Evolutionary conservation across 768 basidiomycete genomes (phyloP).

Genomic region (Amanita phalloides): DNA sequence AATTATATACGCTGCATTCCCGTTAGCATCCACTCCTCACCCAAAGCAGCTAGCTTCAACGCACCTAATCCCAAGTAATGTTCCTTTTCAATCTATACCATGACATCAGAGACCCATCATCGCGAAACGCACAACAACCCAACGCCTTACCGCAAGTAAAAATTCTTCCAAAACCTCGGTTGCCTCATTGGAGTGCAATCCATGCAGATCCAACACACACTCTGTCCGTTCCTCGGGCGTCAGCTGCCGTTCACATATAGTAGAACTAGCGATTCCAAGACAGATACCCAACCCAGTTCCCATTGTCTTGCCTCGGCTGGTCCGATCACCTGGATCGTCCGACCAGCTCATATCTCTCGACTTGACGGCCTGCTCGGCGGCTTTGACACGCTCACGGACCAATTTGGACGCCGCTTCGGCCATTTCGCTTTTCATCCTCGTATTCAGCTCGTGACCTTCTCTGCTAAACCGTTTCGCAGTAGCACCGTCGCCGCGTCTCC

Average conservation of each 20-base stretch:
- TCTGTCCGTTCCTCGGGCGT: constrained; percentile 88
- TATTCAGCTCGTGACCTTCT: constrained; percentile 90
- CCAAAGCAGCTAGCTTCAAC: constrained; percentile 12
- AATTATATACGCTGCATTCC: constrained; percentile 60
- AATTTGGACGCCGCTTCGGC: constrained; percentile 74
- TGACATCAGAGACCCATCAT: no score
- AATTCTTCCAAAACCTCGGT: constrained; percentile 87
- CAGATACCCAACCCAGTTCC: constrained; percentile 81
- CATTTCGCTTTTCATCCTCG: constrained; percentile 84
- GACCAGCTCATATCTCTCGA: constrained; percentile 63
- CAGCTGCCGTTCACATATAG: constrained; percentile 40
- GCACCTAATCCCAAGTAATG: constrained; percentile 79
- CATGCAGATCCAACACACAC: constrained; percentile 81
- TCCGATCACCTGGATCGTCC: constrained; percentile 76
- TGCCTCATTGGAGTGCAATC: constrained; percentile 88
- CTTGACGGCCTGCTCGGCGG: constrained; percentile 70
- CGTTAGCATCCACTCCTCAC: background rate
- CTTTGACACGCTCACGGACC: constrained; percentile 69
- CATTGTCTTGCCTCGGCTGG: constrained; percentile 58
- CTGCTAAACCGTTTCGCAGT: constrained; percentile 90
- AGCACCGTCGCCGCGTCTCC: constrained; percentile 91
- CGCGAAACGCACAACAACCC: background rate
- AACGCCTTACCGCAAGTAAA: constrained; percentile 59
- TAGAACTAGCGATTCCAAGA: constrained; percentile 71
- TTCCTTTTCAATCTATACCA: constrained; percentile 67